Percentiles rank a stretch among this genome's conserved stretches.
These are phyloP conservation scores for Glebionis coronaria DNA, from an alignment of 129 eudicot genomes.

Conservation along the genomic window DNA sequence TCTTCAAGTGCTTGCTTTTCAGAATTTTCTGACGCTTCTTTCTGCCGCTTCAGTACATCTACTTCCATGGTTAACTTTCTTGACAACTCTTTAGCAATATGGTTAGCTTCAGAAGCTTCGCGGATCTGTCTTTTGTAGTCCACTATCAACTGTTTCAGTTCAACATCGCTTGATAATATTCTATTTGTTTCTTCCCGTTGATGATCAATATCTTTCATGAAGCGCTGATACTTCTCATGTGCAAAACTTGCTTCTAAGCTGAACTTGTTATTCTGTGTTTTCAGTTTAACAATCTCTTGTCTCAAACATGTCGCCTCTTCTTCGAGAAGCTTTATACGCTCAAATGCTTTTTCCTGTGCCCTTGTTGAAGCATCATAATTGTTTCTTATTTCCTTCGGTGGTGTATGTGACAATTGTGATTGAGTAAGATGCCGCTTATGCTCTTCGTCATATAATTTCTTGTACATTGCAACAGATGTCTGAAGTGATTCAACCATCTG, in stretches of 20 bases:
- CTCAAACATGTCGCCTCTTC: constrained; percentile 62
- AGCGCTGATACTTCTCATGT: constrained; percentile 66
- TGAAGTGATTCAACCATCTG: constrained; percentile 92
- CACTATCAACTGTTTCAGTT: constrained; percentile 72
- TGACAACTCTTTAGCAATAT: constrained; percentile 68
- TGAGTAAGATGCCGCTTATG: constrained; percentile 47
- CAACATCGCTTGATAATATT: constrained; percentile 69
- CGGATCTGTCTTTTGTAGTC: constrained; percentile 83
- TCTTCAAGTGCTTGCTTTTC: constrained; percentile 92
- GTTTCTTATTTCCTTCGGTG: constrained; percentile 42
- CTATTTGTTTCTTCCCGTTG: constrained; percentile 71
- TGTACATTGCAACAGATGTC: constrained; percentile 85
- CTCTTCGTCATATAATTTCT: constrained; percentile 79
- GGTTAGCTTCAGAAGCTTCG: constrained; percentile 63
- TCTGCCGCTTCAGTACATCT: constrained; percentile 70
- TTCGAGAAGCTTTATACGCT: constrained; percentile 57
- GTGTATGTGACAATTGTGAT: constrained; percentile 29
- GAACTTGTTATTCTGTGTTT: constrained; percentile 68
- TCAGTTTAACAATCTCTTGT: constrained; percentile 52
- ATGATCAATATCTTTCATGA: constrained; percentile 70
- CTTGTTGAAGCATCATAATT: constrained; percentile 50
- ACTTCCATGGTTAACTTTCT: constrained; percentile 87
- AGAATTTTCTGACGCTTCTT: constrained; percentile 60
- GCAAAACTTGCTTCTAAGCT: constrained; percentile 67
- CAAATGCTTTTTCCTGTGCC: constrained; percentile 55